Evolutionary conservation across 192 early-diverging fungal genomes (phyloP).

Genomic region (Thamnidium elegans): DNA sequence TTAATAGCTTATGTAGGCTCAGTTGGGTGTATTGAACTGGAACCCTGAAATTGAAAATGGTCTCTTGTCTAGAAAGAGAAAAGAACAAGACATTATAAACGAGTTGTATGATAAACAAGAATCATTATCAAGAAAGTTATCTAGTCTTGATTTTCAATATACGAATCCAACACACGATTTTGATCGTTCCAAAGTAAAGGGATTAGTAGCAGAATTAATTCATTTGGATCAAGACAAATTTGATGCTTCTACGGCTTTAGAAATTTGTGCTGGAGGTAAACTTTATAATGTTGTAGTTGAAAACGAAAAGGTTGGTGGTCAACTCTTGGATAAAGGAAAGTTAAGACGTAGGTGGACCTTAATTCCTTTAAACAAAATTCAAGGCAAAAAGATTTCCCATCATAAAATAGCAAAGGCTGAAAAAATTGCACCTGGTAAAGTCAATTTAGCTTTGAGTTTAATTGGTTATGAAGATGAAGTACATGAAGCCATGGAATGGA

Average conservation of each 20-base stretch:
- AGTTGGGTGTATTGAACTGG: constrained; percentile 38
- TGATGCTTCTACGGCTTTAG: constrained; percentile 76
- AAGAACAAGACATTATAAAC: constrained; percentile 26
- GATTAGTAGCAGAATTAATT: constrained; percentile 90
- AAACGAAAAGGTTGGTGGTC: constrained; percentile 75
- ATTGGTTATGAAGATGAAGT: constrained; percentile 81
- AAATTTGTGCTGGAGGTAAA: constrained; percentile 91
- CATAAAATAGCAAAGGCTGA: constrained; percentile 71
- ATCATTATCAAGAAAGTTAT: constrained; percentile 46
- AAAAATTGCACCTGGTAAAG: constrained; percentile 80
- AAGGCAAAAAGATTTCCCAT: constrained; percentile 49
- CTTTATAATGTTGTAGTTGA: constrained; percentile 97
- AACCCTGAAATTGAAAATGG: constrained; percentile 44
- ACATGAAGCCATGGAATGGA: constrained; percentile 82
- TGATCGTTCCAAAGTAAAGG: constrained; percentile 86
- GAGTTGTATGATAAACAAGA: constrained; percentile 50
- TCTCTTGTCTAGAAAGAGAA: constrained; percentile 31
- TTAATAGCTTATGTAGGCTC: background rate
- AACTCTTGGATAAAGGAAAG: constrained; percentile 76
- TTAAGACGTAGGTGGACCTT: constrained; percentile 81
- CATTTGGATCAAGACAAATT: constrained; percentile 65
- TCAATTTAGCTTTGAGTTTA: constrained; percentile 82
- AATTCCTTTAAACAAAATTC: constrained; percentile 96
- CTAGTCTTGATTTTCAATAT: constrained; percentile 79
- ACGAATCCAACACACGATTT: constrained; percentile 82